Percentiles rank a stretch among this genome's conserved stretches.
Conservation (phyloP, 768 basidiomycete species). For the Boletus insuetus region DNA sequence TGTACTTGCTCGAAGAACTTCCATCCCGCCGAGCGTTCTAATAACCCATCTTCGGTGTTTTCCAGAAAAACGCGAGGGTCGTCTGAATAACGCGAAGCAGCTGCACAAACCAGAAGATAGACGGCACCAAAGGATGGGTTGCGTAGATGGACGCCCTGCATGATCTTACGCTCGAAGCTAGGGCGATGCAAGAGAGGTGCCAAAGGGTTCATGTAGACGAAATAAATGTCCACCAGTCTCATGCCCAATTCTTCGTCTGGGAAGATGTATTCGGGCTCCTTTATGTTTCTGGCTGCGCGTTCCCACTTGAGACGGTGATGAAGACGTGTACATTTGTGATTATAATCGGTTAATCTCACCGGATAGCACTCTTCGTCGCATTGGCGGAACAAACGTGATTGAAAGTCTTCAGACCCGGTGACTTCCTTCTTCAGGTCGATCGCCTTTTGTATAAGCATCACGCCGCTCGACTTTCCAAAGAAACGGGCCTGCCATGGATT, state of each 20-base stretch:
- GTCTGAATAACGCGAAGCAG: conserved; percentile 52
- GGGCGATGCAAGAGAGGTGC: conserved; percentile 72
- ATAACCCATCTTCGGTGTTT: conserved; percentile 23
- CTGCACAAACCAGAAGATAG: conserved; percentile 70
- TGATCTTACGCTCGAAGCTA: conserved; percentile 54
- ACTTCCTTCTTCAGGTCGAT: conserved; percentile 59
- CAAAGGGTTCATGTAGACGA: conserved; percentile 52
- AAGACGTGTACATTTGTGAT: background rate
- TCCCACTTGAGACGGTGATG: conserved; percentile 25
- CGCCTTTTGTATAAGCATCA: conserved; percentile 44
- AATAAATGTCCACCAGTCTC: conserved; percentile 62
- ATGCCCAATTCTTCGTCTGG: conserved; percentile 50
- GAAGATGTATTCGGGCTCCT: conserved; percentile 38
- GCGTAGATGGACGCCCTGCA: conserved; percentile 46
- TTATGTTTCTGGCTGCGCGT: conserved; percentile 15
- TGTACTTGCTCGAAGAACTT: conserved; percentile 52
- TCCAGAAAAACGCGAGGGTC: conserved; percentile 55
- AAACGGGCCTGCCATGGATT: conserved; percentile 20
- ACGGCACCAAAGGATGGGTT: conserved; percentile 55
- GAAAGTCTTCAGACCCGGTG: conserved; percentile 35
- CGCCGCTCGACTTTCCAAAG: conserved; percentile 41
- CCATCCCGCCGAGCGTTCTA: conserved; percentile 50
- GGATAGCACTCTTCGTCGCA: conserved; percentile 10
- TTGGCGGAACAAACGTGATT: background rate
- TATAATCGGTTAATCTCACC: conserved; percentile 15